A percentile compares a stretch with the other conserved stretches of the same genome.
Evolutionary conservation across 2,329 filamentous ascomycete genomes (phyloP).

Genomic region (Grosmannia clavigera): DNA sequence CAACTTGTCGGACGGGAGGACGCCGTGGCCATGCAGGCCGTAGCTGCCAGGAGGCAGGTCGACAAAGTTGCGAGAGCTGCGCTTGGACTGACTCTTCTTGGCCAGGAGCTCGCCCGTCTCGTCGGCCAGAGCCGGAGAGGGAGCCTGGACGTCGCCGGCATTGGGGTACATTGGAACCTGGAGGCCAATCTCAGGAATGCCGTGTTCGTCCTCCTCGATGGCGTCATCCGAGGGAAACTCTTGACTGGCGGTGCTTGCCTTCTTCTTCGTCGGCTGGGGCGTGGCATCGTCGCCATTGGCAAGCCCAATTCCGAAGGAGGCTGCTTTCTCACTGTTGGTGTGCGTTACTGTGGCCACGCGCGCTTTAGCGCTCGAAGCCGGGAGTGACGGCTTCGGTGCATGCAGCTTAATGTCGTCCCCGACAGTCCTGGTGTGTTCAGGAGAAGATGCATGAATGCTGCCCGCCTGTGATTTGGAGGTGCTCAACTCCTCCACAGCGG

Average conservation of each 20-base stretch:
- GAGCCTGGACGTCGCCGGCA: constrained; percentile 91
- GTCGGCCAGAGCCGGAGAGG: constrained; percentile 57
- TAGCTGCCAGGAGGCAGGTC: constrained; percentile 77
- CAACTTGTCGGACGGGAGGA: constrained; percentile 64
- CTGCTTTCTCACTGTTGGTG: constrained; percentile 80
- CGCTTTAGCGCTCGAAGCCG: constrained; percentile 68
- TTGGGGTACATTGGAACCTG: constrained; percentile 89
- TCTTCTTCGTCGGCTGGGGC: constrained; percentile 46
- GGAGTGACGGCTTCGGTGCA: constrained; percentile 78
- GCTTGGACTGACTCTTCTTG: constrained; percentile 49
- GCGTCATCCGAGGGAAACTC: constrained; percentile 31
- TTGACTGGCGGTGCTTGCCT: constrained; percentile 43
- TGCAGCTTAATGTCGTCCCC: constrained; percentile 74
- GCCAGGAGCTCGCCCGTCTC: constrained; percentile 19
- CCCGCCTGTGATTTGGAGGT: constrained; percentile 26
- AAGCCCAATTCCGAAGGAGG: constrained; percentile 71
- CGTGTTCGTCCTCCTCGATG: constrained; percentile 66
- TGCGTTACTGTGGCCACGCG: constrained; percentile 75
- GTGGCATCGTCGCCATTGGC: constrained; percentile 41
- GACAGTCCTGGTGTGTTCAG: constrained; percentile 66
- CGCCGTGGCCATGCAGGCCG: constrained; percentile 78
- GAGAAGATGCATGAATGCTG: constrained; percentile 29
- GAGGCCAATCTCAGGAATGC: constrained; percentile 84
- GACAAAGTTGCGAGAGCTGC: constrained; percentile 58
- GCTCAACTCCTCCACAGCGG: constrained; percentile 36